Evolutionary conservation across 108 stramenopile species (phyloP).

Genomic region (Phaeodactylum tricornutum): DNA sequence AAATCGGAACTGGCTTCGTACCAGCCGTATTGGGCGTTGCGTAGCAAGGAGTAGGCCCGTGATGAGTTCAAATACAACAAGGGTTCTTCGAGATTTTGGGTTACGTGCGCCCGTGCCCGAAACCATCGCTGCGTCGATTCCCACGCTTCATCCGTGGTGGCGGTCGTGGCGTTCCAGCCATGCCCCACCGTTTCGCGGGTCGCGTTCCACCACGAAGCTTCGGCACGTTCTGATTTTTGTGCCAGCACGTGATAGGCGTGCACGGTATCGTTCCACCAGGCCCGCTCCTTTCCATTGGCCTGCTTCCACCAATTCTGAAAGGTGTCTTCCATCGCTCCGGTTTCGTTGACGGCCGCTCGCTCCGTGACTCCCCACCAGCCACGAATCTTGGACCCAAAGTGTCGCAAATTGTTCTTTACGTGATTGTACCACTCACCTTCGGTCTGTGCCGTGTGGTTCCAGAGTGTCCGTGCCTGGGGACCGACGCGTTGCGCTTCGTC

Average conservation of each 20-base stretch:
- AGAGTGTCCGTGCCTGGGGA: too few relatives aligned
- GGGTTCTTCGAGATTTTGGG: not conserved
- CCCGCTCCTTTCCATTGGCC: not conserved
- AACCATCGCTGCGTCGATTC: constrained; percentile 3
- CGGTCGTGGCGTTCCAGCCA: constrained; percentile 5
- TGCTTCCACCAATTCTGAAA: constrained; percentile 6
- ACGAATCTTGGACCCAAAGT: not conserved
- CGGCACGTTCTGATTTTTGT: not conserved
- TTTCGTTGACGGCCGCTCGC: not conserved
- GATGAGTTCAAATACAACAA: constrained; percentile 6
- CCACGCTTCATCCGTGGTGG: not conserved
- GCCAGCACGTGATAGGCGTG: not conserved
- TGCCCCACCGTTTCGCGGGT: not conserved
- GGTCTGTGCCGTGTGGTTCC: too few relatives aligned
- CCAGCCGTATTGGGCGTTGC: constrained; percentile 7
- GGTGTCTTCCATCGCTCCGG: not conserved
- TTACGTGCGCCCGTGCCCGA: not conserved
- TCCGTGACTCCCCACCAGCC: not conserved
- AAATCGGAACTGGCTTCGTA: constrained; percentile 32
- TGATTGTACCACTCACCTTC: not conserved
- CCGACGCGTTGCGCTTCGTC: not conserved
- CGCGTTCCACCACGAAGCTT: constrained; percentile 5
- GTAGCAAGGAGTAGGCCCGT: constrained; percentile 4
- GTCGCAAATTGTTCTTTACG: not conserved
- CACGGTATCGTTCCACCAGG: constrained; percentile 5